Percentiles rank a stretch among this genome's conserved stretches.
phyloP scores from a whole-genome alignment of 169 alveolate genomes.

The Babesia bovis region DNA sequence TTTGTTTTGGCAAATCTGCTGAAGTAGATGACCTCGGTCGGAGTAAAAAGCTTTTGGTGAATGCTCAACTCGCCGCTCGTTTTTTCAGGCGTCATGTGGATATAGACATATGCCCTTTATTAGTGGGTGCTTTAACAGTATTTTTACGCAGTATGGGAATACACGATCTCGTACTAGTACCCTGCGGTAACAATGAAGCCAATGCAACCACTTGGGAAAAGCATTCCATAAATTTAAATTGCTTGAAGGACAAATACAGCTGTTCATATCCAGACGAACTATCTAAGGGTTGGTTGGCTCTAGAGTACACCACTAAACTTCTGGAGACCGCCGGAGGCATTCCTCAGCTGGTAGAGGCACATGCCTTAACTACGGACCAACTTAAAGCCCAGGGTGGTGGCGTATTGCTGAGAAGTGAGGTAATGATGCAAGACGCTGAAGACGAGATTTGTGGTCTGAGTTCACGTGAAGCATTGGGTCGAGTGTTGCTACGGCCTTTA shows the following conservation, averaged over 20 bases:
- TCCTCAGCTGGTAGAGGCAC: conserved; percentile 51
- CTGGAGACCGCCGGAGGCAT: conserved; percentile 50
- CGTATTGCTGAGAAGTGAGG: conserved; percentile 31
- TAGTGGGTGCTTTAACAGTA: conserved; percentile 19
- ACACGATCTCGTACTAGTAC: neutral
- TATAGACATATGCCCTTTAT: conserved; percentile 40
- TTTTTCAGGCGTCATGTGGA: conserved; percentile 48
- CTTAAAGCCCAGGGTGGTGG: conserved; percentile 60
- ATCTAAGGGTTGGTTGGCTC: conserved; percentile 30
- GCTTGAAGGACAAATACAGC: neutral
- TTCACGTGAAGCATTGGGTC: conserved; percentile 21
- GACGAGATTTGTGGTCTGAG: conserved; percentile 24
- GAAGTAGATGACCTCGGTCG: conserved; percentile 32
- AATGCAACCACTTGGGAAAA: neutral
- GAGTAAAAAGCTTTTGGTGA: conserved; percentile 24
- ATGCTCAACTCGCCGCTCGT: conserved; percentile 43
- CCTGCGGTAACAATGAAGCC: neutral
- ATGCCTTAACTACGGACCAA: conserved; percentile 49
- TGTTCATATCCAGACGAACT: conserved; percentile 35
- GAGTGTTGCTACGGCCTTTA: conserved; percentile 40
- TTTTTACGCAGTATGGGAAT: conserved; percentile 18
- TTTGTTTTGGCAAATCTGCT: neutral
- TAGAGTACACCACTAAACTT: conserved; percentile 34
- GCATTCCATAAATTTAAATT: neutral
- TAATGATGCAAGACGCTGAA: conserved; percentile 27